Evolutionary conservation across 768 basidiomycete species (phyloP).

Genomic region (Macrolepiota albuminosa): DNA sequence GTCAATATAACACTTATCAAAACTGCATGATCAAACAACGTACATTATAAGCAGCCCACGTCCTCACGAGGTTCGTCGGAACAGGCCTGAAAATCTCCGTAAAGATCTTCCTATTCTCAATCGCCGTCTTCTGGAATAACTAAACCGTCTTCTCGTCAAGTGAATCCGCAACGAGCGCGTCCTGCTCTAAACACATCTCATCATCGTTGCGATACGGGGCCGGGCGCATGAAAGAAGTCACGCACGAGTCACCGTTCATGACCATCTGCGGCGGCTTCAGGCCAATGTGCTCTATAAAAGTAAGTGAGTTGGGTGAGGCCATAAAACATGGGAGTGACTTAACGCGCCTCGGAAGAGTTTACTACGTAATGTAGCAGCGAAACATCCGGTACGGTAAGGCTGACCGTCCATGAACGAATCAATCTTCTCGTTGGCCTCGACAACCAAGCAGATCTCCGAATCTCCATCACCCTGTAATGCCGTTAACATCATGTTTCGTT

Average conservation of each 20-base stretch:
- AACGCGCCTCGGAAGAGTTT: constrained; percentile 71
- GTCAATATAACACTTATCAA: background rate
- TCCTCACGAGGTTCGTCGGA: constrained; percentile 76
- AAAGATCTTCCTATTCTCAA: constrained; percentile 79
- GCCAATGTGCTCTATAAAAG: constrained; percentile 71
- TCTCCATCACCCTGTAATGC: constrained; percentile 75
- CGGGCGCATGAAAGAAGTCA: constrained; percentile 71
- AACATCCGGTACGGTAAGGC: constrained; percentile 66
- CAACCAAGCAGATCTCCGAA: constrained; percentile 89
- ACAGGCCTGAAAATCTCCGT: constrained; percentile 85
- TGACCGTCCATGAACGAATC: constrained; percentile 74
- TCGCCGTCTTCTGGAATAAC: constrained; percentile 71
- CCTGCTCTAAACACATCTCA: constrained; percentile 53
- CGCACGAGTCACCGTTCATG: constrained; percentile 24
- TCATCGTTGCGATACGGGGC: constrained; percentile 70
- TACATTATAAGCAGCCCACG: constrained; percentile 78
- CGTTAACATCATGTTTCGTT: constrained; percentile 1
- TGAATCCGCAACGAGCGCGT: constrained; percentile 73
- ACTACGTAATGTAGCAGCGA: constrained; percentile 81
- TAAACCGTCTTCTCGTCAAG: constrained; percentile 53
- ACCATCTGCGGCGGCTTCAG: constrained; percentile 72
- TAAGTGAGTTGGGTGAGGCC: background rate
- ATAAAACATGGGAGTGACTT: background rate
- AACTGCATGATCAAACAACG: constrained; percentile 19
- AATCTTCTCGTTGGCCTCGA: constrained; percentile 84